phyloP scores from a whole-genome alignment of 306 rosid species.

The Vigna reflexopilosa region DNA sequence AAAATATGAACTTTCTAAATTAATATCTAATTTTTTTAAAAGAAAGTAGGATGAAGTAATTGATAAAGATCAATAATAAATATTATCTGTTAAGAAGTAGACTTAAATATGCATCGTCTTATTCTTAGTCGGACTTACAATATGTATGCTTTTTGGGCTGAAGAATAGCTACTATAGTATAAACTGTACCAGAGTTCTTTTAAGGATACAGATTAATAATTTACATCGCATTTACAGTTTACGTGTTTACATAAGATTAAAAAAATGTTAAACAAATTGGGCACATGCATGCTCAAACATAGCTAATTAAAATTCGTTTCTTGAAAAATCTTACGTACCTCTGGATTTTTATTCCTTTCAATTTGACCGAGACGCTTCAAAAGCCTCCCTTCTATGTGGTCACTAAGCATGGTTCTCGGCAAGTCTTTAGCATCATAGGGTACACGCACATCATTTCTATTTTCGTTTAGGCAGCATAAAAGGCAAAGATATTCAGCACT shows the following conservation, averaged over 20 bases:
- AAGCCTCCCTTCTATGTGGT: slow-evolving; percentile 72
- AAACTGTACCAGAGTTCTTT: neutral
- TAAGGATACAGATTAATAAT: neutral
- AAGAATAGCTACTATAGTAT: neutral
- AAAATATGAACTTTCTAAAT: neutral
- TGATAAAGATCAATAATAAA: neutral
- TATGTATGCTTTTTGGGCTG: neutral
- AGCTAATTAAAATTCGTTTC: neutral
- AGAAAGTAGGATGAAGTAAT: neutral
- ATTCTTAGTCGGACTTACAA: no score
- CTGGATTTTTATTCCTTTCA: slow-evolving; percentile 39
- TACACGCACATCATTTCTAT: slow-evolving; percentile 44
- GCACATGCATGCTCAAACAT: slow-evolving; percentile 5
- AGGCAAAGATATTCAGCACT: slow-evolving; percentile 59
- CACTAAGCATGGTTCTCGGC: slow-evolving; percentile 64
- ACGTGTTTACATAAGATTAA: slow-evolving; percentile 17
- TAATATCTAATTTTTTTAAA: neutral
- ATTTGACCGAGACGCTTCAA: slow-evolving; percentile 48
- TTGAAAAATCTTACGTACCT: slow-evolving; percentile 42
- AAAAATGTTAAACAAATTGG: neutral
- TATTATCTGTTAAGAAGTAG: no score
- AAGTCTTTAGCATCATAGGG: slow-evolving; percentile 62
- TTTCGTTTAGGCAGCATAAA: slow-evolving; percentile 54
- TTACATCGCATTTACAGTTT: neutral
- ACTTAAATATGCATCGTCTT: no score